Evolutionary conservation across 768 basidiomycete species (phyloP).

Genomic region (Strobilomyces dryophilus): DNA sequence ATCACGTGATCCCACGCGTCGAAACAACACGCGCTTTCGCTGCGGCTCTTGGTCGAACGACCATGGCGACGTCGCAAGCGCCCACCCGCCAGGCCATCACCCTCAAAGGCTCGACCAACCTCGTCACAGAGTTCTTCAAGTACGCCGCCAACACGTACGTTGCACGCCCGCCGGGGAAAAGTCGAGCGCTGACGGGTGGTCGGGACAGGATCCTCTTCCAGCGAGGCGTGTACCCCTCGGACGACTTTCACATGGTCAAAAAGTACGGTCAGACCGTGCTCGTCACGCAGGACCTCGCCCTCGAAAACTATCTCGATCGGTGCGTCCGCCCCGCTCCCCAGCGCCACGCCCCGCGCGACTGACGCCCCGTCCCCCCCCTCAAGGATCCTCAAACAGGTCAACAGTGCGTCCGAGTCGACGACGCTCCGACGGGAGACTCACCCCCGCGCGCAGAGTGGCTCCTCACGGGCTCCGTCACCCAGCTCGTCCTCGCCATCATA

Average conservation of each 20-base stretch:
- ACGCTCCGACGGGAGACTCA: neutral
- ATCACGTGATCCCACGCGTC: neutral
- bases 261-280: slow-evolving; percentile 97
- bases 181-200: too few species aligned
- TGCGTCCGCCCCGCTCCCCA: slow-evolving; percentile 24
- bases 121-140: slow-evolving; percentile 99
- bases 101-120: slow-evolving; percentile 88
- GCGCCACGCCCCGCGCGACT: too few species aligned
- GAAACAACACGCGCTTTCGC: neutral
- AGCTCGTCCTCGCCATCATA: slow-evolving; percentile 93
- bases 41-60: neutral
- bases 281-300: slow-evolving; percentile 87
- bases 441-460: slow-evolving; percentile 72
- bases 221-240: slow-evolving; percentile 93
- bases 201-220: slow-evolving; percentile 84
- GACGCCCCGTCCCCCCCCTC: neutral
- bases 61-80: slow-evolving; percentile 45
- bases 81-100: slow-evolving; percentile 75
- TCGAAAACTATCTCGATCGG: slow-evolving; percentile 93
- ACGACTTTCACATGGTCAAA: slow-evolving; percentile 99
- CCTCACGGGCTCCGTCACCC: slow-evolving; percentile 84
- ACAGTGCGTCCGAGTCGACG: slow-evolving; percentile 53
- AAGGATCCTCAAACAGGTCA: slow-evolving; percentile 88
- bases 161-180: neutral
- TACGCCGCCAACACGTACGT: slow-evolving; percentile 96